Percentiles rank a stretch among this genome's conserved stretches.
Conservation (phyloP, 23 red algal genomes). For the Chondrus crispus region DNA sequence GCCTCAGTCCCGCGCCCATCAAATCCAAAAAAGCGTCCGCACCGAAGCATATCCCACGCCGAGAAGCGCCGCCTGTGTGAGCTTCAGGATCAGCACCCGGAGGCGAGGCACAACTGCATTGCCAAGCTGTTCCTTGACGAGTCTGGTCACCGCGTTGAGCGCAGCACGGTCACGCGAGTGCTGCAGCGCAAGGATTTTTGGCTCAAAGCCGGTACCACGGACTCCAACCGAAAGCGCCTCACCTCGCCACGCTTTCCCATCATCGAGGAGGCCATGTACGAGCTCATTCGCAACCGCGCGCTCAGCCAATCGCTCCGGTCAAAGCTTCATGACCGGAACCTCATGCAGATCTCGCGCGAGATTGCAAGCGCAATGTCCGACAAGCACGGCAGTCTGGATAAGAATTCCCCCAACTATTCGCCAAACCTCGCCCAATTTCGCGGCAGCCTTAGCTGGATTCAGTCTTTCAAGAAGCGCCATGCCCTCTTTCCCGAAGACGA, state of each 20-base stretch:
- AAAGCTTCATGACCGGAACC: background rate
- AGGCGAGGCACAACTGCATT: background rate
- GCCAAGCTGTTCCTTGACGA: background rate
- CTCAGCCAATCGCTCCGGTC: background rate
- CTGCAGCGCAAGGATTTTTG: background rate
- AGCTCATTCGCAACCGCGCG: background rate
- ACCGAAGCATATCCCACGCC: background rate
- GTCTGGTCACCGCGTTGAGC: background rate
- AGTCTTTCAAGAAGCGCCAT: background rate
- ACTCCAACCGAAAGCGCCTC: background rate
- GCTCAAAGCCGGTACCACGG: background rate
- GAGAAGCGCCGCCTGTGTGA: background rate
- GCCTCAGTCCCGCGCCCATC: no score
- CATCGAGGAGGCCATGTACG: background rate
- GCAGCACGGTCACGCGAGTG: background rate
- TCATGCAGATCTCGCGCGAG: background rate
- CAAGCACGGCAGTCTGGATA: background rate
- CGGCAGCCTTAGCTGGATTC: background rate
- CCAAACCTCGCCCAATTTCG: background rate
- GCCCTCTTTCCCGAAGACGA: background rate
- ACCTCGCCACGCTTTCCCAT: background rate
- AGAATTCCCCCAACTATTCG: background rate
- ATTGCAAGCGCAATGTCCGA: background rate
- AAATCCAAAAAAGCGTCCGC: background rate
- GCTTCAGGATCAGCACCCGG: background rate